phyloP scores from a whole-genome alignment of 345 rosid species.

The Citrus sinensis region DNA sequence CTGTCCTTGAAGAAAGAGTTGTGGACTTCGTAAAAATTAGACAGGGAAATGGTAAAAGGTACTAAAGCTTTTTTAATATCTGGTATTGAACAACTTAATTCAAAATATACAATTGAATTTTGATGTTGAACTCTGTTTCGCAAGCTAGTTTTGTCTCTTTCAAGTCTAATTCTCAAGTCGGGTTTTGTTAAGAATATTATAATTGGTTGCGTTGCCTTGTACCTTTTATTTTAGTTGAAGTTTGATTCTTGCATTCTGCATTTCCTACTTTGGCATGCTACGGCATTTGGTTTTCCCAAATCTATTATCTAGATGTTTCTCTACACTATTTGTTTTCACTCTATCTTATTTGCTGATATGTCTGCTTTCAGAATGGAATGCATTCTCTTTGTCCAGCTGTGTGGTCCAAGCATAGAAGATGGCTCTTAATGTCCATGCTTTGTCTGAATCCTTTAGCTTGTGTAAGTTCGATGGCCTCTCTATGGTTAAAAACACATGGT shows the following conservation, averaged over 20 bases:
- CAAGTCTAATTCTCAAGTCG: too few species aligned
- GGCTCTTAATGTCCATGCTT: constrained; percentile 98
- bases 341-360: constrained; percentile 13
- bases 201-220: not conserved
- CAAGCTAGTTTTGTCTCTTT: not conserved
- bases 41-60: not conserved
- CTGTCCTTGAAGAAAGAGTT: not conserved
- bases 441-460: constrained; percentile 89
- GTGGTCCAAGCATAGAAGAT: constrained; percentile 97
- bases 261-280: not conserved
- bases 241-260: not conserved
- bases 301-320: not conserved
- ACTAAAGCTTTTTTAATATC: not conserved
- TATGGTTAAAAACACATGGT: not conserved
- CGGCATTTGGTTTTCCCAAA: not conserved
- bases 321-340: constrained; percentile 1
- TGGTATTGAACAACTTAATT: not conserved
- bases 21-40: not conserved
- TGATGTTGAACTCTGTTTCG: not conserved
- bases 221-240: not conserved
- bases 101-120: not conserved
- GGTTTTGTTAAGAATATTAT: not conserved
- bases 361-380: constrained; percentile 70
- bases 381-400: constrained; percentile 97
- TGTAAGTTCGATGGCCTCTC: constrained; percentile 46